Base-by-base conservation (phyloP, 164 flowering plant species). In the Chloranthus sessilifolius region DNA sequence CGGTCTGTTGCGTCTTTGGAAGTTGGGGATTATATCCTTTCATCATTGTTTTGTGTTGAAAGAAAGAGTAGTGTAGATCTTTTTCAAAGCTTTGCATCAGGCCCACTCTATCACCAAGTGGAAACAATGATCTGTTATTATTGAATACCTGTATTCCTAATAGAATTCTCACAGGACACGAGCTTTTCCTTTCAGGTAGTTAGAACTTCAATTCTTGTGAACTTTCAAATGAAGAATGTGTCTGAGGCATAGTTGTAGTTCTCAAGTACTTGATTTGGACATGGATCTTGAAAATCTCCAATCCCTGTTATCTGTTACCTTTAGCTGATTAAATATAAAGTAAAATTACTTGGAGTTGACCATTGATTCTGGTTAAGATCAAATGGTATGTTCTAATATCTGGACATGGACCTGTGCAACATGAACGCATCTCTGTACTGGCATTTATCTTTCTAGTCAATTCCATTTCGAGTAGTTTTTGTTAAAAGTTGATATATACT, bases 151-250 rank as follows among this genome's bases (percentile, higher is more conserved):
- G 95, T 89, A 68, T 86, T 89, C 58, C 74, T 86, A 22, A 89
- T 89, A 17, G 97, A 89, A 75, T 89, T 89, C 59, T 83, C 95
- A 30, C 92, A 83, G 58, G 97, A 89, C 61, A 89, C 86, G 65
- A 84, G 88, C 72, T 89, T 89, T 60, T 89, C 97, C 29, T 89
- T 89, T 73, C 97, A 78, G 97, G 97, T 89, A 64, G 3, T 23
- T 31, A 6, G 11, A 16, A n/a, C 22, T 17, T 25, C 23, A n/a
- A 14, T 34, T 10, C 47, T 17, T n/a, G n/a, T n/a, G n/a, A 1
- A 7, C 12, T 41, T 22, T 14, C 9, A 22, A n/a, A n/a, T n/a
- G n/a, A n/a, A n/a, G n/a, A n/a, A n/a, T n/a, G 34, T 25, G 7
- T 26, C 19, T 16, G 7, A n/a, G n/a, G n/a, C n/a, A n/a, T n/a